These are phyloP conservation scores for Leptographium flavum DNA, from an alignment of 2,329 filamentous ascomycete species.

Conservation along the genomic window DNA sequence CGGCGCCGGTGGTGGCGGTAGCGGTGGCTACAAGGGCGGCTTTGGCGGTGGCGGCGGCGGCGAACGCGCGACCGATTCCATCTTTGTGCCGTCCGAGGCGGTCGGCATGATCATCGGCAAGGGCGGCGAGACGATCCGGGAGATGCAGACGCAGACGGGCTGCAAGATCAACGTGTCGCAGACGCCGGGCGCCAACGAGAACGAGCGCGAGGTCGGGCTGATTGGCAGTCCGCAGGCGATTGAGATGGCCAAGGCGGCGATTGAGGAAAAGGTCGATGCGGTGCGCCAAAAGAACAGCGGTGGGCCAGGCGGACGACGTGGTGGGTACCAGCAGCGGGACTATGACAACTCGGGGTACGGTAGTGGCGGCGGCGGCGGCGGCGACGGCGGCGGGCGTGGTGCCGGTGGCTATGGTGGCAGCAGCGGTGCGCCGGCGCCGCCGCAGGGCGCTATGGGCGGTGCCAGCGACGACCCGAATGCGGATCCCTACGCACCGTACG, in stretches of 20 bases:
- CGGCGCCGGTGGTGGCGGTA: background rate
- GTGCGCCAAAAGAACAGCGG: constrained; percentile 47
- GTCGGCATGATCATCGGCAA: constrained; percentile 97
- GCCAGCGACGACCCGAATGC: constrained; percentile 31
- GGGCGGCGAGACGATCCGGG: constrained; percentile 84
- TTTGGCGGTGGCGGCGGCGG: constrained; percentile 25
- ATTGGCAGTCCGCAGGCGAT: constrained; percentile 69
- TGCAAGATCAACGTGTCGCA: constrained; percentile 94
- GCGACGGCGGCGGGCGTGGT: constrained; percentile 23
- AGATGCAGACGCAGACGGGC: constrained; percentile 75
- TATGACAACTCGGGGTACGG: constrained; percentile 33
- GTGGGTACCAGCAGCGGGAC: constrained; percentile 32
- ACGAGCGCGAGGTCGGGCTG: constrained; percentile 74
- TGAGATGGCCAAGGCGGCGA: constrained; percentile 65
- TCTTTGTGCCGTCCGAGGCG: constrained; percentile 77
- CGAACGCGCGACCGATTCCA: constrained; percentile 69
- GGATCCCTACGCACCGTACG: constrained; percentile 69
- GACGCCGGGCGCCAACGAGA: constrained; percentile 60
- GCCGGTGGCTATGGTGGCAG: constrained; percentile 27
- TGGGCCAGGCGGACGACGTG: constrained; percentile 28
- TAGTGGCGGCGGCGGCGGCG: constrained; percentile 40
- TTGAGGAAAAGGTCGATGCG: constrained; percentile 84
- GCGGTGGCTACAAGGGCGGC: constrained; percentile 3
- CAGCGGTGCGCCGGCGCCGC: constrained; percentile 18
- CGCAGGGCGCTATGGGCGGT: constrained; percentile 10